A percentile compares a stretch with the other conserved stretches of the same genome.
Conservation (phyloP, 2,329 filamentous ascomycete species). For the Fusarium hostae region DNA sequence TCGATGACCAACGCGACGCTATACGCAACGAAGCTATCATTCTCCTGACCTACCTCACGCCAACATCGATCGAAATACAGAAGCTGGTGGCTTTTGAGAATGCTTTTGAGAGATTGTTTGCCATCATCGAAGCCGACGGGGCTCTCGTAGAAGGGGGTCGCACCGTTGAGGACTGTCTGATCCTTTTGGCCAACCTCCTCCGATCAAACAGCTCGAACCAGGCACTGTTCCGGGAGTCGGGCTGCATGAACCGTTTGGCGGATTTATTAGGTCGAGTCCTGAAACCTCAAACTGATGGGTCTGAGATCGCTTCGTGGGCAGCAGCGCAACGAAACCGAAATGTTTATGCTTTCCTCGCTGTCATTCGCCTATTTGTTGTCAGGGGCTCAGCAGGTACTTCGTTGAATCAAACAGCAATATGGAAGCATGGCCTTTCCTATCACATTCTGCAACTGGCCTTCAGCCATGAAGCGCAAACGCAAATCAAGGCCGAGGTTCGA, state of each 20-base stretch:
- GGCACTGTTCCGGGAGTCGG: conserved; percentile 90
- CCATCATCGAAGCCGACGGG: conserved; percentile 83
- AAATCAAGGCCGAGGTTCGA: conserved; percentile 82
- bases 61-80: conserved; percentile 86
- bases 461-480: conserved; percentile 74
- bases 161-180: conserved; percentile 91
- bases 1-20: conserved; percentile 88
- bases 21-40: conserved; percentile 87
- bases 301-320: conserved; percentile 78
- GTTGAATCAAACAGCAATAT: conserved; percentile 87
- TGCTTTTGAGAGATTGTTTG: conserved; percentile 88
- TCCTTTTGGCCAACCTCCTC: conserved; percentile 88
- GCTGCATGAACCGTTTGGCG: conserved; percentile 78
- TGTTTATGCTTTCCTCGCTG: conserved; percentile 86
- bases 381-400: conserved; percentile 82
- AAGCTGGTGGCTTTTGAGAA: conserved; percentile 96
- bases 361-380: conserved; percentile 86
- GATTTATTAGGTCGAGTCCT: conserved; percentile 72
- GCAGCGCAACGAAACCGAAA: conserved; percentile 87
- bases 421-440: conserved; percentile 82
- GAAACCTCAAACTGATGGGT: conserved; percentile 61
- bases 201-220: conserved; percentile 92
- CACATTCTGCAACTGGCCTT: conserved; percentile 87
- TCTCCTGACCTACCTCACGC: conserved; percentile 89
- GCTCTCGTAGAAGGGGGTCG: conserved; percentile 84